Evolutionary conservation across 352 stramenopile species (phyloP), one percentile per base, ranked within the genome.

Genomic region (Phytophthora citricola): DNA sequence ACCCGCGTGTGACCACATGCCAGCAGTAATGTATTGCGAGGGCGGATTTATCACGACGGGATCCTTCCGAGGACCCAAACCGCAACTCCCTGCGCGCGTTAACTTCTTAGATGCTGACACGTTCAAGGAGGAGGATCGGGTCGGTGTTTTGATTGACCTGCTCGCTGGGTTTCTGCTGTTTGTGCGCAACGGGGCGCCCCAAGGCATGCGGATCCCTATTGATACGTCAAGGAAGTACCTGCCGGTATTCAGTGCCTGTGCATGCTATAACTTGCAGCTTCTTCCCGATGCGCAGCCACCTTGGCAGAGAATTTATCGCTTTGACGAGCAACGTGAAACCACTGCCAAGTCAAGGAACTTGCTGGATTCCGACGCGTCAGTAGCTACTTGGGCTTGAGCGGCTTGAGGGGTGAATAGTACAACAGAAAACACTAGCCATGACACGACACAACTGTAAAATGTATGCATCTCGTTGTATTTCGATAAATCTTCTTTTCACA

Each of bases 21-120:
- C 83, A 3, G 83, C 81, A n/a, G 76, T 92, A 54, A 92, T 92
- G 81, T 92, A 92, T 48, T 82, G 79, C 26, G 79, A 89, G 58
- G 74, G 66, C 11, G 83, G 83, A 8, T 82, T 90, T 49, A 81
- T 92, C 65, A 90, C 83, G 0, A 89, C 74, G n/a, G 81, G 83
- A 43, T 76, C 81, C 39, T 92, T 92, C 29, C 67, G 79, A 44
- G 83, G 83, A 8, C 81, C 79, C 0, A 82, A 83, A 8, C 67
- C 79, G 26, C 66, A 58, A 43, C 59, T 92, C 7, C 83, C 81
- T 9, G 63, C 68, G 11, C 53, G 58, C 4, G 63, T 85, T 2
- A 75, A 58, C 20, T 75, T 82, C 56, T 67, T 92, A 54, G 75
- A 80, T 53, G 81, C 79, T 0, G 67, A 63, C 26, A 44, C 79